phyloP scores from a whole-genome alignment of 768 basidiomycete genomes.

The Tricholoma hemisulphureum region DNA sequence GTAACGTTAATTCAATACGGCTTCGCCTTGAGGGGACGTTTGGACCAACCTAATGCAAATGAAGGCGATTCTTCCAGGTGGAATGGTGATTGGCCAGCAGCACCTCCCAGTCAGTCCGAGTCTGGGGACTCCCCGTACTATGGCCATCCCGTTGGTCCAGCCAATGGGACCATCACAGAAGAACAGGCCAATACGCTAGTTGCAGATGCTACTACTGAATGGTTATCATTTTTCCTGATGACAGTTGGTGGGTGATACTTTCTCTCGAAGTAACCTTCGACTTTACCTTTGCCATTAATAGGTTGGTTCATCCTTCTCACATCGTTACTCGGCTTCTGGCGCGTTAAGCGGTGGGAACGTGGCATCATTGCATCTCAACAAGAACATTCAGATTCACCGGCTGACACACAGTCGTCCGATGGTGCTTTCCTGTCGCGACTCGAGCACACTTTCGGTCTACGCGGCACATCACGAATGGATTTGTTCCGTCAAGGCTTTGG shows the following conservation, averaged over 20 bases:
- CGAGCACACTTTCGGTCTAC: constrained; percentile 40
- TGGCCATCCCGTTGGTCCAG: constrained; percentile 19
- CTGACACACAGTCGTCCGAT: constrained; percentile 12
- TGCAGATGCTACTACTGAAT: constrained; percentile 80
- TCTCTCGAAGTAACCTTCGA: neutral
- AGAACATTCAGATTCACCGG: constrained; percentile 24
- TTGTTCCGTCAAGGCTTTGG: constrained; percentile 49
- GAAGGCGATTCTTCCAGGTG: constrained; percentile 30
- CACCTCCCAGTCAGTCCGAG: constrained; percentile 42
- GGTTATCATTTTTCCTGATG: constrained; percentile 95
- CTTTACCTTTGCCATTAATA: constrained; percentile 16
- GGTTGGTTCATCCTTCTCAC: constrained; percentile 90
- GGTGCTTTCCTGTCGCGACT: constrained; percentile 33
- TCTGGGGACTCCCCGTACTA: constrained; percentile 45
- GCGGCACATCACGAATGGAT: constrained; percentile 38
- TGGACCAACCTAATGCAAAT: constrained; percentile 41
- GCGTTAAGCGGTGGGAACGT: constrained; percentile 86
- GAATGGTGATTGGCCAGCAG: constrained; percentile 30
- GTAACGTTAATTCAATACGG: constrained; percentile 96
- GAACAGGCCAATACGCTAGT: constrained; percentile 41
- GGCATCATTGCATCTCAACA: constrained; percentile 64
- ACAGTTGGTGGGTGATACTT: constrained; percentile 55
- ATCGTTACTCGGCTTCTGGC: constrained; percentile 86
- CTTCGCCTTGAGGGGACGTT: constrained; percentile 64
- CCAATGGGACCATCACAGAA: constrained; percentile 22